Percentiles rank a stretch among this genome's conserved stretches.
phyloP scores from a whole-genome alignment of 352 stramenopile species.

The Pythium aristosporum region DNA sequence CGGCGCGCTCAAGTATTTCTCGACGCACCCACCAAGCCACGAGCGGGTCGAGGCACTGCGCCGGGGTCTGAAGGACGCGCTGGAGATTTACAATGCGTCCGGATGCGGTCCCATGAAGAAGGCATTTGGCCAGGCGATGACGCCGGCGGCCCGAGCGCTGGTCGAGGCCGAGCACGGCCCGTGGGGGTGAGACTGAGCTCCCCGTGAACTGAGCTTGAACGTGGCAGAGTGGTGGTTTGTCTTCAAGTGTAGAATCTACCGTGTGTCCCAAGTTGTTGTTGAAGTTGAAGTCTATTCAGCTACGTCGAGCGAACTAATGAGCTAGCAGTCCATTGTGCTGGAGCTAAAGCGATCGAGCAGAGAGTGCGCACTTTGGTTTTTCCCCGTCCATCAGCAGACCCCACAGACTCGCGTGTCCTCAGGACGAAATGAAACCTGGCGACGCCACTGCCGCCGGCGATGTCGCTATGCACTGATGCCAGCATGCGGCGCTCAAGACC shows the following conservation, averaged over 20 bases:
- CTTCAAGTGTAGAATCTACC: neutral
- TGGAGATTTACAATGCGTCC: conserved; percentile 47
- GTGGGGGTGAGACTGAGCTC: no score
- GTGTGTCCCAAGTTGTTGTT: no score
- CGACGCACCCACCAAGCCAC: conserved; percentile 63
- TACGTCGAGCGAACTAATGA: no score
- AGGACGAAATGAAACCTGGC: conserved; percentile 4
- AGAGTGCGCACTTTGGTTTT: no score
- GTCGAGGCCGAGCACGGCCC: neutral
- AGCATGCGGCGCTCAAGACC: conserved; percentile 70
- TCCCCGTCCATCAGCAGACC: no score
- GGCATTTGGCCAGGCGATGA: conserved; percentile 26
- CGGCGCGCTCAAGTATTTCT: conserved; percentile 69
- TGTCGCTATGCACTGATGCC: conserved; percentile 71
- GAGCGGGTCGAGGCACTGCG: conserved; percentile 58
- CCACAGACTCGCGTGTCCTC: no score
- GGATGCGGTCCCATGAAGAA: conserved; percentile 38
- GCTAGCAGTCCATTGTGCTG: no score
- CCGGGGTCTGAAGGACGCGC: conserved; percentile 37
- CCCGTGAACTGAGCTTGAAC: no score
- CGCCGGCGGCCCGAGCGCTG: neutral
- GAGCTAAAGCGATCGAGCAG: no score
- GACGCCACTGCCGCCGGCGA: conserved; percentile 36
- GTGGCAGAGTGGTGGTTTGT: no score
- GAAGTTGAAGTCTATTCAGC: no score